Evolutionary conservation across 495 filamentous ascomycete species (phyloP).

Genomic region (Penicillium goetzii): DNA sequence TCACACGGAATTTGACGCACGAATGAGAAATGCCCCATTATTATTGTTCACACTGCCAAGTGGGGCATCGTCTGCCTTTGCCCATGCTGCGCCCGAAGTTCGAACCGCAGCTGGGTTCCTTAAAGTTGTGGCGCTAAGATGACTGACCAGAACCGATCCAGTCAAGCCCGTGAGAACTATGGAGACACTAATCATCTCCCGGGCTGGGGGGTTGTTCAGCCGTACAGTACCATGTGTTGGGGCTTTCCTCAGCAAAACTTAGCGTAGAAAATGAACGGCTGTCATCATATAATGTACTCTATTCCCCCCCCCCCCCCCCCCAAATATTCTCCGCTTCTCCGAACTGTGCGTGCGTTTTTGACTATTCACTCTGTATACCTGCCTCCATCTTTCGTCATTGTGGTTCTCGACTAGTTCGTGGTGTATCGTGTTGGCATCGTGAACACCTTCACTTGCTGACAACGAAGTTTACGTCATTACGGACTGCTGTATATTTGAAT

Average conservation of each 20-base stretch:
- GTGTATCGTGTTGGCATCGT: neutral
- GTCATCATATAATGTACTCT: neutral
- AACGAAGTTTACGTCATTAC: neutral
- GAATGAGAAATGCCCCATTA: conserved; percentile 25
- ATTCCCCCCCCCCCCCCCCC: neutral
- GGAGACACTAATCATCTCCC: conserved; percentile 10
- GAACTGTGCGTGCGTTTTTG: neutral
- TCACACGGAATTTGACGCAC: conserved; percentile 22
- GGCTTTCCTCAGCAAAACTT: neutral
- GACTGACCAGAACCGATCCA: conserved; percentile 14
- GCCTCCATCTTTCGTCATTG: neutral
- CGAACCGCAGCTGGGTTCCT: conserved; percentile 14
- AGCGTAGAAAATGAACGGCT: neutral
- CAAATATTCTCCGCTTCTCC: neutral
- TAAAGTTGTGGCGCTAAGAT: conserved; percentile 26
- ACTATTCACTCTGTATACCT: neutral
- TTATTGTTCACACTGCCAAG: conserved; percentile 22
- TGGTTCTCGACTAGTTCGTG: neutral
- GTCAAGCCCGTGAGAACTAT: conserved; percentile 14
- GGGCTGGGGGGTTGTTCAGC: conserved; percentile 22
- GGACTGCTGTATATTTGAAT: conserved; percentile 9
- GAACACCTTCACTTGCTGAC: neutral
- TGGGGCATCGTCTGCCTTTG: conserved; percentile 29
- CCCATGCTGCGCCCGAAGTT: conserved; percentile 15
- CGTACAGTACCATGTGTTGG: conserved; percentile 11